Evolutionary conservation across 2,329 filamentous ascomycete species (phyloP), one percentile per base, ranked within the genome.

Genomic region (Trichoderma koningii): DNA sequence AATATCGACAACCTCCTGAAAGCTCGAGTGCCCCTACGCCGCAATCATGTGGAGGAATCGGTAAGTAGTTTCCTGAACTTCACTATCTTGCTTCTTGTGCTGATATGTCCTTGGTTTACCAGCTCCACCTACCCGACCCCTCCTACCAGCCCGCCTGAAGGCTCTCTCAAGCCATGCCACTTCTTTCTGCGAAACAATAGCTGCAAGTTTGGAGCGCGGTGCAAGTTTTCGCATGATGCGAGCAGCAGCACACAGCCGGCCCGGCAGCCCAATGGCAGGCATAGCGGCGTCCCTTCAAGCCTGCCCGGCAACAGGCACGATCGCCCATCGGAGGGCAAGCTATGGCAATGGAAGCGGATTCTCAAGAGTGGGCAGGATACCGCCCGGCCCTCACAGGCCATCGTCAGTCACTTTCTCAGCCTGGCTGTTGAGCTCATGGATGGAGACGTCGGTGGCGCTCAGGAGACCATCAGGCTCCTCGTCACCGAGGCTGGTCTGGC

Each of bases 401-500:
- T 47, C 3, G 63, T 66, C 17, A 50, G 64, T 10, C 67, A 63
- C 1, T 70, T 70, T 63, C 69, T 71, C 26, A 45, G 51, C 7
- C 63, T 71, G 2, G 69, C 65, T 14, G 59, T 69, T 5, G 67
- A 71, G 9, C 63, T 71, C 44, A 68, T 71, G 69, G 56, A 68
- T 3, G 66, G 68, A 15, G 69, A 71, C 14, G 34, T 70, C 9
- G 66, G 68, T 9, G 66, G 62, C 3, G 64, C 67, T 9, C 70
- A 71, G 44, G 66, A 71, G 47, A 67, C 67, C 1, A 63, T 71
- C 14, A 70, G 67, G 38, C 53, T 64, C 21, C 65, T 77, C n/a
- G 71, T 72, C 15, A 64, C 66, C 10, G 73, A 76, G 5, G 45
- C 66, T 19, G 75, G 75, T 1, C 69, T 77, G 5, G 62, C 14